Evolutionary conservation across 2,329 filamentous ascomycete species (phyloP), one percentile per base, ranked within the genome.

Genomic region (Xylaria sp.): DNA sequence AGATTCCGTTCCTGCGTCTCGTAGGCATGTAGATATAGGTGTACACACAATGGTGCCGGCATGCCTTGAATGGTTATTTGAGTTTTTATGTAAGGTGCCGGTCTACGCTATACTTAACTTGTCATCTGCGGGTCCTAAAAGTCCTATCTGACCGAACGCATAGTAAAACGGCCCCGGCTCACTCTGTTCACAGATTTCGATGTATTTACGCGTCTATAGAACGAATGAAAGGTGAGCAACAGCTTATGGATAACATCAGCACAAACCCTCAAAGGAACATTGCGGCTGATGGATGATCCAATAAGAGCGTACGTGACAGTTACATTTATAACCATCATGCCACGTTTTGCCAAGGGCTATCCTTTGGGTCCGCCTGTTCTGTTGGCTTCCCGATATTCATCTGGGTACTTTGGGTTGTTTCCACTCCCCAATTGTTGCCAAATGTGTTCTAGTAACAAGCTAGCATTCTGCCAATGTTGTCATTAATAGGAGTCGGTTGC

Each of bases 261-360:
- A 15, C 44, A 13, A 26, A 4, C 46, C 20, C 10, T 51, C 28
- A 4, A 9, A 51, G 11, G 23, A 51, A 28, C 5, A 51, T 53
- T 53, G 49, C 49, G 49, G 51, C 51, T 56, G 33, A 33, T 38
- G 26, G 11, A 31, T 33, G n/a, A 58, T 36, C 28, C 23, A 48
- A 28, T 36, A n/a, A 59, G 23, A 42, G 11, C 38, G 17, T 38
- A 57, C 53, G 15, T 59, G 46, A 67, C 51, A 48, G 65, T 67
- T 67, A 42, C 65, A 67, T 67, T 28, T 53, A 13, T 11, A 7
- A 23, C 11, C 31, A 10, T 9, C n/a, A 40, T 15, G 54, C 60
- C 65, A 64, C 60, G 65, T 64, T 67, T 59, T 64, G 60, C 59
- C 60, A 64, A 57, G 65, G 48, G 36, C 28, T 42, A 59, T 44